Conservation (phyloP, 768 basidiomycete species). For the Nevesoporus exiguus region DNA sequence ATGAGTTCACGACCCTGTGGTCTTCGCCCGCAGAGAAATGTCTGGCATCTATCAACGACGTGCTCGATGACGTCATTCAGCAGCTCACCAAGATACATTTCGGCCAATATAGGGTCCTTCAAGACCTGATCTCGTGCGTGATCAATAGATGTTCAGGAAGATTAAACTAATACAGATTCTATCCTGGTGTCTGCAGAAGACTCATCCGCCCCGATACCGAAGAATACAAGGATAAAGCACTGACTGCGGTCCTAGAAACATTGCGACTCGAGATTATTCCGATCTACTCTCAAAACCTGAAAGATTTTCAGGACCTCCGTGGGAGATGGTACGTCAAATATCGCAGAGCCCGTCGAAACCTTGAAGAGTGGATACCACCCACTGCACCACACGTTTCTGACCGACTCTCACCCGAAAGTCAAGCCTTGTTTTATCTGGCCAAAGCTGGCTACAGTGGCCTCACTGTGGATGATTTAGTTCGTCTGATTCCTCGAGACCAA, state of each 20-base stretch:
- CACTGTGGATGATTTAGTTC: conserved; percentile 22
- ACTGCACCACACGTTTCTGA: too few species aligned
- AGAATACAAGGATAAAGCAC: conserved; percentile 22
- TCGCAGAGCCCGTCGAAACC: conserved; percentile 9
- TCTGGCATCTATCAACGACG: conserved; percentile 31
- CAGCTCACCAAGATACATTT: conserved; percentile 36
- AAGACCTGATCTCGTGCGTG: conserved; percentile 36
- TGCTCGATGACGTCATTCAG: conserved; percentile 30
- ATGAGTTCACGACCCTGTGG: conserved; percentile 37
- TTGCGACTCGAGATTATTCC: conserved; percentile 39
- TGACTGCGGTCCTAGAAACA: conserved; percentile 29
- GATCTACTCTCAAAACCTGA: conserved; percentile 36
- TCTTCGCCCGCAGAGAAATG: conserved; percentile 32
- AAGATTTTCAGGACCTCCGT: conserved; percentile 20
- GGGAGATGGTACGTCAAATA: conserved; percentile 26
- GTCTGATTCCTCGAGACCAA: conserved; percentile 22
- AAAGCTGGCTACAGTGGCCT: conserved; percentile 26
- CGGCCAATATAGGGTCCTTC: conserved; percentile 37
- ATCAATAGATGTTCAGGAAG: not conserved
- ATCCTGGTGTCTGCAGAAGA: conserved; percentile 20
- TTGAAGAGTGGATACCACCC: not conserved
- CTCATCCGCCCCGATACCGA: conserved; percentile 30
- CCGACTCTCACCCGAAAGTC: not conserved
- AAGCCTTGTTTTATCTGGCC: conserved; percentile 29
- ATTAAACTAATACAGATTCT: not conserved